These are phyloP conservation scores for Pyrrhoderma lamaoense DNA, from an alignment of 1,284 basidiomycete genomes.

Conservation along the genomic window DNA sequence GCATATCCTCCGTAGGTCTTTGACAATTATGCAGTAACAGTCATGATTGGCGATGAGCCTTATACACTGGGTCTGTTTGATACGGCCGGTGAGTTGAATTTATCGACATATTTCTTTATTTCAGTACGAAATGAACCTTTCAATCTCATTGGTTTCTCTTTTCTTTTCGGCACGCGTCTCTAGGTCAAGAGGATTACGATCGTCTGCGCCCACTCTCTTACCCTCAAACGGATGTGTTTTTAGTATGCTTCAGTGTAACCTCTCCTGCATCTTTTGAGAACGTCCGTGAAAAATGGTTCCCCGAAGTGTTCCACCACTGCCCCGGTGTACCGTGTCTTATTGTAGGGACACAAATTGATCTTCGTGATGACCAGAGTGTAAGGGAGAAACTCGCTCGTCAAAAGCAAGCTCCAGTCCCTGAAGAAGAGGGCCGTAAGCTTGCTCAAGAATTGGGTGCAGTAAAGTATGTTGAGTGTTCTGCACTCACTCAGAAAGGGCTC, in stretches of 20 bases:
- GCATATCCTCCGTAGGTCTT: constrained; percentile 57
- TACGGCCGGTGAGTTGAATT: constrained; percentile 72
- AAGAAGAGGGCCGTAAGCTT: constrained; percentile 88
- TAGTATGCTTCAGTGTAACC: constrained; percentile 99
- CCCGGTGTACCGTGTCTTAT: constrained; percentile 99
- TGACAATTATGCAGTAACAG: constrained; percentile 97
- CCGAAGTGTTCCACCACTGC: constrained; percentile 99
- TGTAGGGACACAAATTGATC: constrained; percentile 97
- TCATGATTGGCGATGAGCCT: constrained; percentile 99
- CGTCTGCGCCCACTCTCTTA: constrained; percentile 97
- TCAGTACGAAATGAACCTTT: neutral
- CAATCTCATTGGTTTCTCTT: neutral
- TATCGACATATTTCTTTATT: neutral
- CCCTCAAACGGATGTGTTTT: constrained; percentile 99
- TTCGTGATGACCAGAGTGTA: constrained; percentile 89
- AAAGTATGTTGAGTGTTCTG: constrained; percentile 99
- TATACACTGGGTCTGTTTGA: constrained; percentile 98
- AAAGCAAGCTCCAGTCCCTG: constrained; percentile 89
- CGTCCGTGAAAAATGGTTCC: constrained; percentile 99
- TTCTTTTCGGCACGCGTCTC: neutral
- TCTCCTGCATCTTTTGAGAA: constrained; percentile 99
- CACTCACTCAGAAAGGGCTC: constrained; percentile 96
- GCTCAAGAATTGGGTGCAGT: constrained; percentile 95
- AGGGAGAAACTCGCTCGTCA: constrained; percentile 93
- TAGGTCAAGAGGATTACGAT: constrained; percentile 99